Evolutionary conservation across 495 filamentous ascomycete species (phyloP).

Genomic region (Corynascus novoguineensis): DNA sequence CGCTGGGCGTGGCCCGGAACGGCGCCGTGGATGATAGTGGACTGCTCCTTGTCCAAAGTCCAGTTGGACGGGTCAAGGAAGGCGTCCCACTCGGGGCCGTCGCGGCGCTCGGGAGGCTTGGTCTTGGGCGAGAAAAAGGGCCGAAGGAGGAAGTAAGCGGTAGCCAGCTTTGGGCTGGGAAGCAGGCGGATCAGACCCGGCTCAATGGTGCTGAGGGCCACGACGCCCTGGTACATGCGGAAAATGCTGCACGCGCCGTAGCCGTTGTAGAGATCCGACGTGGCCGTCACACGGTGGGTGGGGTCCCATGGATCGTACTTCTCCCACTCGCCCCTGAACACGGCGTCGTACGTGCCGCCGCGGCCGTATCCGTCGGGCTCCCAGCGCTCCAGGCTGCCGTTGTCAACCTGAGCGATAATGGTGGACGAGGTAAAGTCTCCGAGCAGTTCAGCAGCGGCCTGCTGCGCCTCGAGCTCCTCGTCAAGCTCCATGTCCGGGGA

Average conservation of each 20-base stretch:
- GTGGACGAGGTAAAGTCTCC: constrained; percentile 42
- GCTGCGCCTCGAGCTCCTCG: constrained; percentile 20
- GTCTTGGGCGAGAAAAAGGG: constrained; percentile 70
- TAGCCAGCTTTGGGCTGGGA: constrained; percentile 72
- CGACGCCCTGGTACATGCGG: constrained; percentile 84
- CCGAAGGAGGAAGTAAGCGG: constrained; percentile 79
- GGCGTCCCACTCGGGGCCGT: constrained; percentile 35
- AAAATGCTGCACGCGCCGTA: constrained; percentile 82
- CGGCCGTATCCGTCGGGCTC: constrained; percentile 75
- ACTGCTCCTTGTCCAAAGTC: constrained; percentile 42
- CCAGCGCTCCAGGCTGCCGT: constrained; percentile 84
- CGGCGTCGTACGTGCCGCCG: constrained; percentile 64
- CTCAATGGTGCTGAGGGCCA: constrained; percentile 72
- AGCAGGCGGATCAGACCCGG: constrained; percentile 82
- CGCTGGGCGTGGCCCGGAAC: constrained; percentile 77
- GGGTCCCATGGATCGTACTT: constrained; percentile 81
- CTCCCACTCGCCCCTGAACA: constrained; percentile 79
- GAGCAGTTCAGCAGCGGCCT: constrained; percentile 36
- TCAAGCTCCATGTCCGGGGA: constrained; percentile 19
- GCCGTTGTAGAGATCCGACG: constrained; percentile 79
- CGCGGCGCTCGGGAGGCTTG: constrained; percentile 33
- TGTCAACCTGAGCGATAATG: constrained; percentile 70
- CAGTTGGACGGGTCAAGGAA: constrained; percentile 58
- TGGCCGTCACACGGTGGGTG: constrained; percentile 63
- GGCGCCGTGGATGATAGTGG: constrained; percentile 68